Conservation (phyloP, 441 rosid genomes). For the Pelargonium australe region DNA sequence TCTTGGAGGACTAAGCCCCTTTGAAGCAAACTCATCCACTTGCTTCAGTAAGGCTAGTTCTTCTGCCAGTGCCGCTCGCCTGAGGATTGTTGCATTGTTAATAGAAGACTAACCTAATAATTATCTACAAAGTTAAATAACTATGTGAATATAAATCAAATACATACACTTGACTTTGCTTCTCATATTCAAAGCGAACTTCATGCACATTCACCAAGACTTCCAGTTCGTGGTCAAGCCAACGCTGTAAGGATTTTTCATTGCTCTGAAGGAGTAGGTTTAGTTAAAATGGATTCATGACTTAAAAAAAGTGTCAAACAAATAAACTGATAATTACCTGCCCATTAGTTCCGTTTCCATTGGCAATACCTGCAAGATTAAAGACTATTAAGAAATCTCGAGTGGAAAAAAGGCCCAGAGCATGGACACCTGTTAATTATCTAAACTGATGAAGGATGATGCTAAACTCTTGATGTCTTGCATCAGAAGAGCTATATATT, state of each 20-base stretch:
- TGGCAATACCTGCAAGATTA: slow-evolving; percentile 54
- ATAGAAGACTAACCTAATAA: neutral
- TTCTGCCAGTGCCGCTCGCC: slow-evolving; percentile 92
- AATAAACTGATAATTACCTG: slow-evolving; percentile 44
- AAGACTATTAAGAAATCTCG: slow-evolving; percentile 19
- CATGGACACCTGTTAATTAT: too few relatives aligned
- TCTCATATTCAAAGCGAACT: slow-evolving; percentile 95
- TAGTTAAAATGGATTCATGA: slow-evolving; percentile 10
- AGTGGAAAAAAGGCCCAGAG: neutral
- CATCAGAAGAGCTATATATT: slow-evolving; percentile 10
- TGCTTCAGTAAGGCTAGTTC: slow-evolving; percentile 84
- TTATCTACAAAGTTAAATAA: slow-evolving; percentile 7
- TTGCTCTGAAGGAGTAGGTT: slow-evolving; percentile 46
- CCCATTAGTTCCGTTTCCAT: slow-evolving; percentile 73
- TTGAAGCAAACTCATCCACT: slow-evolving; percentile 82
- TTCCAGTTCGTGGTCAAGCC: slow-evolving; percentile 95
- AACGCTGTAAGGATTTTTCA: slow-evolving; percentile 85
- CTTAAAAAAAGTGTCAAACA: neutral
- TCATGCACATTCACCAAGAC: slow-evolving; percentile 97
- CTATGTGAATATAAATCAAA: slow-evolving; percentile 10
- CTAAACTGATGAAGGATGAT: neutral
- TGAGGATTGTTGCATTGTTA: slow-evolving; percentile 30
- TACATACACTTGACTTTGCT: slow-evolving; percentile 96
- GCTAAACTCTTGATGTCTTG: neutral
- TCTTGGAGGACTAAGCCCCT: slow-evolving; percentile 88